Percentiles rank a stretch among this genome's conserved stretches.
Conservation (phyloP, 177 flowering plant species). For the Tripterygium wilfordii region DNA sequence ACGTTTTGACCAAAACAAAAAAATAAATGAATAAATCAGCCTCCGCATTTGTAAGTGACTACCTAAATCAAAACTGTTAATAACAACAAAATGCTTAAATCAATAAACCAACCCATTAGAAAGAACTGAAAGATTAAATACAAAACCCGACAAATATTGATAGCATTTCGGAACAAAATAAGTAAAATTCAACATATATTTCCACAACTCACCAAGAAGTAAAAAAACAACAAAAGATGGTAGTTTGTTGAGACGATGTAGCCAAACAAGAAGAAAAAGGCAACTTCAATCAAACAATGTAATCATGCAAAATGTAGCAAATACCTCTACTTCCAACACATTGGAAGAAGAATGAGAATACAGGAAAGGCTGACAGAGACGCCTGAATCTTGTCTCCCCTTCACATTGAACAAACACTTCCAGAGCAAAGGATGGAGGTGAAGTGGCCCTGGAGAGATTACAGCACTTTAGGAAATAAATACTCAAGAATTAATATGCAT, state of each 20-base stretch:
- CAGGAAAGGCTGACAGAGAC: constrained; percentile 87
- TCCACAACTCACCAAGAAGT: too few relatives aligned
- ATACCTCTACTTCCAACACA: constrained; percentile 95
- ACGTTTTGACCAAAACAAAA: too few relatives aligned
- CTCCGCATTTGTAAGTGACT: too few relatives aligned
- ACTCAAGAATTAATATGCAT: too few relatives aligned
- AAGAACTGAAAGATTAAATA: not conserved
- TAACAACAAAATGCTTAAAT: not conserved
- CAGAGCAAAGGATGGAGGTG: constrained; percentile 97
- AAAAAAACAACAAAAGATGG: too few relatives aligned
- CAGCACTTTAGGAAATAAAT: not conserved
- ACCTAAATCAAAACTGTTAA: too few relatives aligned
- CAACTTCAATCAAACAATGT: not conserved
- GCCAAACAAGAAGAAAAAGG: not conserved
- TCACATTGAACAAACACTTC: constrained; percentile 96
- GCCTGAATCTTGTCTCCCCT: constrained; percentile 93
- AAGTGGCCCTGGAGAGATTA: constrained; percentile 60
- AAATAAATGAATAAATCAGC: too few relatives aligned
- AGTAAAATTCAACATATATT: too few relatives aligned
- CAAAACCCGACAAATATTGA: too few relatives aligned
- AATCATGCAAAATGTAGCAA: not conserved
- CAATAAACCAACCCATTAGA: not conserved
- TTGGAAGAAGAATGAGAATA: constrained; percentile 96
- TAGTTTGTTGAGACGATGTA: too few relatives aligned
- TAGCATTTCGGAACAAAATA: too few relatives aligned